phyloP scores from a whole-genome alignment of 2,329 filamentous ascomycete species.

The Penicillium sp. region DNA sequence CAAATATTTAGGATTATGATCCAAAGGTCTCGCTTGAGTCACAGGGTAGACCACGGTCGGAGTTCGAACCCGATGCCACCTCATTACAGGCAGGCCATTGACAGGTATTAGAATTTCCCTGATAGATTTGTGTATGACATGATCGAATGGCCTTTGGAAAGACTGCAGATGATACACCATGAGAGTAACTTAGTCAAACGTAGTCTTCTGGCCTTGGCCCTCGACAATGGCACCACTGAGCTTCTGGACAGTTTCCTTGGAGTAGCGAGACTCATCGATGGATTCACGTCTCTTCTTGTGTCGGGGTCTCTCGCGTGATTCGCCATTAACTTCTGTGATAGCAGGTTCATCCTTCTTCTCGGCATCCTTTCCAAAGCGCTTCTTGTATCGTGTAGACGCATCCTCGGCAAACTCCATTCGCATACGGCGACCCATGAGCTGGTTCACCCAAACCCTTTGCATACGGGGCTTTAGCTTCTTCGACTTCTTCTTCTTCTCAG shows the following conservation, averaged over 20 bases:
- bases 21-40: background rate
- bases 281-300: constrained; percentile 21
- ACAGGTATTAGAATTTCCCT: background rate
- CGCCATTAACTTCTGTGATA: constrained; percentile 19
- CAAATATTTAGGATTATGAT: background rate
- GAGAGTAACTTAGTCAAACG: constrained; percentile 54
- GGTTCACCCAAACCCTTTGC: constrained; percentile 70
- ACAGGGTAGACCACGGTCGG: background rate
- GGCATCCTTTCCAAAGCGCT: constrained; percentile 73
- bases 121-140: background rate
- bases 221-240: constrained; percentile 73
- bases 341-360: constrained; percentile 27
- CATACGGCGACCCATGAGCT: constrained; percentile 67
- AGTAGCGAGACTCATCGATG: constrained; percentile 39
- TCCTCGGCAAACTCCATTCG: constrained; percentile 93
- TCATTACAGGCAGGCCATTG: background rate
- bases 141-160: background rate
- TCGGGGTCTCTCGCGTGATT: constrained; percentile 20
- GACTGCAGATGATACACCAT: background rate
- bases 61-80: background rate
- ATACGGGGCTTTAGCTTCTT: constrained; percentile 39
- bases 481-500: constrained; percentile 26
- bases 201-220: constrained; percentile 68
- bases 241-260: constrained; percentile 49
- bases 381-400: constrained; percentile 78